phyloP scores from a whole-genome alignment of 768 basidiomycete species.

The Crassisporium funariophilum region DNA sequence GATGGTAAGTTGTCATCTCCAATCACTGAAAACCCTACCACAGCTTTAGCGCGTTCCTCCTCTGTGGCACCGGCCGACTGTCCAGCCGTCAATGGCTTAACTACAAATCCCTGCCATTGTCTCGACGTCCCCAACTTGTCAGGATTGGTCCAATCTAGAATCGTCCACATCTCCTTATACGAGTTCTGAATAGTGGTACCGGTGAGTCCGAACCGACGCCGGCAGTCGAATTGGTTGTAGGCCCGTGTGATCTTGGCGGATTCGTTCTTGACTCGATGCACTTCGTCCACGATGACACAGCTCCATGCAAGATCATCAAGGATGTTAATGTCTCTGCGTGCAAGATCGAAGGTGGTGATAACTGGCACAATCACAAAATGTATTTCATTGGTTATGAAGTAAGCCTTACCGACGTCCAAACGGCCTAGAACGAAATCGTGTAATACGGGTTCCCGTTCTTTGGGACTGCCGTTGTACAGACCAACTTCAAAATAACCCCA shows the following conservation, averaged over 20 bases:
- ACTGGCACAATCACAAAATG: constrained; percentile 45
- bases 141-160: constrained; percentile 91
- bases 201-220: constrained; percentile 80
- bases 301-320: constrained; percentile 73
- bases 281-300: constrained; percentile 85
- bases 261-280: constrained; percentile 86
- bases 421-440: constrained; percentile 80
- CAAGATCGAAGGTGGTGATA: constrained; percentile 78
- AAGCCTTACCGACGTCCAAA: constrained; percentile 77
- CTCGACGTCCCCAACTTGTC: constrained; percentile 67
- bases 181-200: constrained; percentile 83
- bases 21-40: constrained; percentile 31
- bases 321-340: constrained; percentile 67
- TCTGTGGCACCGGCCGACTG: constrained; percentile 69
- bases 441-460: constrained; percentile 58
- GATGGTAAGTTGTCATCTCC: not conserved
- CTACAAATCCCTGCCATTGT: constrained; percentile 79
- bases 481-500: constrained; percentile 96
- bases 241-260: constrained; percentile 65
- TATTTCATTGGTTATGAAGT: not conserved
- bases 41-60: constrained; percentile 57
- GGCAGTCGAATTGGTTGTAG: constrained; percentile 69
- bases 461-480: constrained; percentile 56
- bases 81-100: constrained; percentile 64
- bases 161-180: constrained; percentile 89